phyloP scores from a whole-genome alignment of 306 rosid species.

The Heteromeles arbutifolia region DNA sequence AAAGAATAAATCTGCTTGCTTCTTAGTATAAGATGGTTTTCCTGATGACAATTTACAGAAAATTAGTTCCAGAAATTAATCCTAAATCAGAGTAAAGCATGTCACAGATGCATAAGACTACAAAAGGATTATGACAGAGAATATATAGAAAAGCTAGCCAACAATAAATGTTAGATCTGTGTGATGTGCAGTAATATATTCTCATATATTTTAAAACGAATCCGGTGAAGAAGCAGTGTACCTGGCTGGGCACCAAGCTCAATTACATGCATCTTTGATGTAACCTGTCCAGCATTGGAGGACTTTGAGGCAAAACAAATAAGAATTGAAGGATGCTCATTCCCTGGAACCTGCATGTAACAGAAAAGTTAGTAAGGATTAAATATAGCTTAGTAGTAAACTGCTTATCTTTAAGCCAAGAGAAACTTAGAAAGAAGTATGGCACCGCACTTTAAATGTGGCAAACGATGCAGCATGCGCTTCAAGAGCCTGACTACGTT shows the following conservation, averaged over 20 bases:
- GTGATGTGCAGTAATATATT: background rate
- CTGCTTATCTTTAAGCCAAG: slow-evolving; percentile 1
- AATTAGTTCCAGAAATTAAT: slow-evolving; percentile 8
- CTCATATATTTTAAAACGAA: background rate
- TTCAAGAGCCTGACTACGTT: slow-evolving; percentile 85
- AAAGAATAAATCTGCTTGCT: slow-evolving; percentile 76
- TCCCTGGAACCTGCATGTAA: slow-evolving; percentile 54
- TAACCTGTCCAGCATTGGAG: slow-evolving; percentile 66
- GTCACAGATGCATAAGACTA: background rate
- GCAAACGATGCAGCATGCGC: slow-evolving; percentile 90
- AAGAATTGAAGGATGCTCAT: slow-evolving; percentile 63
- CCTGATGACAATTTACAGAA: slow-evolving; percentile 37
- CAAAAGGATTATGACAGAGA: background rate
- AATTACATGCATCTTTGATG: slow-evolving; percentile 74
- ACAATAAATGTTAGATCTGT: background rate
- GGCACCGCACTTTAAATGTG: slow-evolving; percentile 41
- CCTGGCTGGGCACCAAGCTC: slow-evolving; percentile 94
- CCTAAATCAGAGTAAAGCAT: background rate
- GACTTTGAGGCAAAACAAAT: slow-evolving; percentile 70
- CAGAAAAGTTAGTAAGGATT: slow-evolving; percentile 12
- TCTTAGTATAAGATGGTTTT: slow-evolving; percentile 64
- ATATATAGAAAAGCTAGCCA: background rate
- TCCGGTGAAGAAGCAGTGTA: slow-evolving; percentile 7
- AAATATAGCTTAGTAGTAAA: slow-evolving; percentile 13
- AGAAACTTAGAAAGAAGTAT: slow-evolving; percentile 8